Evolutionary conservation across 345 rosid species (phyloP), one percentile per base, ranked within the genome.

Genomic region (Microcos paniculata): DNA sequence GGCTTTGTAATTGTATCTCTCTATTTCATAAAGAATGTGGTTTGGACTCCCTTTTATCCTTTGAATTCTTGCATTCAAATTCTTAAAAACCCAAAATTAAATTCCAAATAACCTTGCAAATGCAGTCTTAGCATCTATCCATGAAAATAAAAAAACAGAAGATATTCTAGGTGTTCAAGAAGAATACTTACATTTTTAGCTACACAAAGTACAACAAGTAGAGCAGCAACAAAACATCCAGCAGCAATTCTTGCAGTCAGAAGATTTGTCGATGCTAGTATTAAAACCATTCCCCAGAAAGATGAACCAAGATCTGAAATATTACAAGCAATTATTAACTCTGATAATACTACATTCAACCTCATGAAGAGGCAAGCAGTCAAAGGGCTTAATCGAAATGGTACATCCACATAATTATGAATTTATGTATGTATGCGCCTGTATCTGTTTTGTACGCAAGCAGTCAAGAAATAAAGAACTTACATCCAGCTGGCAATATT

Each of bases 401-500:
- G 33, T 66, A 68, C 28, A 6, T 68, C 8, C 24, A 28, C 56
- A 46, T 46, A 30, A 69, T 28, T 56, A 23, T 23, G 64, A 35
- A 55, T 71, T 30, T 38, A 33, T 23, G 33, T 18, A 70, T 43
- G 69, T 10, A 58, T 28, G n/a, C 6, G 42, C 21, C 13, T 18
- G 33, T 49, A 30, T 69, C 43, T 69, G 73, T 30, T 69, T 31
- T 10, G 4, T 18, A 31, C 19, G 43, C 58, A 63, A 69, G 59
- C 28, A 49, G 30, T 51, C 28, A 64, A 55, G 73, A 77, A 48
- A 77, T 49, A 42, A 38, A 69, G 72, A 74, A 6, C 62, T 31
- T 90, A 88, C 91, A 90, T 83, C 94, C 91, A 38, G 91, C 94
- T 40, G 88, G 91, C 81, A 90, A 82, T 78, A 90, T 88, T 38